Evolutionary conservation across 441 rosid genomes (phyloP).

Genomic region (Erodium trifolium): DNA sequence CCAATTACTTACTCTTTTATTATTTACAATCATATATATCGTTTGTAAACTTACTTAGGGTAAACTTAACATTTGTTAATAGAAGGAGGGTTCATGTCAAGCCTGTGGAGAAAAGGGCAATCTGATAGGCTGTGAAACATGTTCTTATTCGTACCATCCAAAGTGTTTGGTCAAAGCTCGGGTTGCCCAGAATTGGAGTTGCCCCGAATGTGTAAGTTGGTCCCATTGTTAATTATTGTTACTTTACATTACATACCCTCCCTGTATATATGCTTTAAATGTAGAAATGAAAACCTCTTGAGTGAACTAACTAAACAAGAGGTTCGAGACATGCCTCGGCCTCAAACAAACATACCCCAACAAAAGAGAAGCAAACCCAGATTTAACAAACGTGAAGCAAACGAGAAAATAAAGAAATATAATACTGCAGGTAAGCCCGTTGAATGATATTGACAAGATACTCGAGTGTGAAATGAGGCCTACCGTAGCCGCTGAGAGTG

Average conservation of each 20-base stretch:
- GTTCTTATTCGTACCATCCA: conserved; percentile 75
- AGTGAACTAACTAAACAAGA: too few relatives aligned
- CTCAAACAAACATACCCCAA: too few relatives aligned
- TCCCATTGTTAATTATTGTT: conserved; percentile 5
- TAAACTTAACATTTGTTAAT: too few relatives aligned
- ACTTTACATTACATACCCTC: not conserved
- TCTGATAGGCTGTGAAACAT: conserved; percentile 74
- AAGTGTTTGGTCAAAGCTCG: conserved; percentile 76
- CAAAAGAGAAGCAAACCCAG: too few relatives aligned
- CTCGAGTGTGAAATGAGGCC: conserved; percentile 95
- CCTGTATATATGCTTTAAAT: not conserved
- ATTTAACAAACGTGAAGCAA: too few relatives aligned
- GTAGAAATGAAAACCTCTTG: too few relatives aligned
- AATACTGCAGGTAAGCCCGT: conserved; percentile 78
- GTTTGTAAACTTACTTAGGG: too few relatives aligned
- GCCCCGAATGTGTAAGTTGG: conserved; percentile 99
- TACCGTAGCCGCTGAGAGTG: conserved; percentile 59
- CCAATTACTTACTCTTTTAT: not conserved
- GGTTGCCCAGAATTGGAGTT: conserved; percentile 71
- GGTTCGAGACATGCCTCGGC: too few relatives aligned
- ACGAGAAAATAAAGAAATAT: conserved; percentile 17
- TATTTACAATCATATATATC: not conserved
- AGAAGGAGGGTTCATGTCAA: conserved; percentile 89
- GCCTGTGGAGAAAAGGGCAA: conserved; percentile 77
- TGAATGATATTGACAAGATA: conserved; percentile 87